Conservation (phyloP, 2,329 filamentous ascomycete genomes). For the Cytospora piceicola region DNA sequence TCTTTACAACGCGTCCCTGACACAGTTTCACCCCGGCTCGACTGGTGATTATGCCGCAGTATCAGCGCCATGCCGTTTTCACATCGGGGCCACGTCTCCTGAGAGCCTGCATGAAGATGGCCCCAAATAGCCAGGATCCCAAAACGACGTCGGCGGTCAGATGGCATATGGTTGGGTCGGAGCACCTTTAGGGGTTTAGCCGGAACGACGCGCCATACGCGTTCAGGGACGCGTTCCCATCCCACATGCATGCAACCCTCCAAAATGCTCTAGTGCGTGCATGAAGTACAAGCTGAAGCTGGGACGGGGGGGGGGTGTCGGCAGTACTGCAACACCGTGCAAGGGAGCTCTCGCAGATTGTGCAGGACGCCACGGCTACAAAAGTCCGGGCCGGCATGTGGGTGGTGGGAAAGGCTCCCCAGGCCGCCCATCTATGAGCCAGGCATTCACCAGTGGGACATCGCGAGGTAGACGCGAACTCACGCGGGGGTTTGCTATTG, state of each 20-base stretch:
- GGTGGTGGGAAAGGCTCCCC: not conserved
- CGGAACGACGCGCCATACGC: conserved; percentile 28
- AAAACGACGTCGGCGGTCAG: conserved; percentile 24
- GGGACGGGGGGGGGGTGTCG: conserved; percentile 17
- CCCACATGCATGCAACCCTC: conserved; percentile 15
- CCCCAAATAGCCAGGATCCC: conserved; percentile 18
- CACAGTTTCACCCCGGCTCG: conserved; percentile 8
- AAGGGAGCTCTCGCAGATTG: conserved; percentile 10
- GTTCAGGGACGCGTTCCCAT: conserved; percentile 16
- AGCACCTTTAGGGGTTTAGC: conserved; percentile 6
- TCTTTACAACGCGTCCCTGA: conserved; percentile 2
- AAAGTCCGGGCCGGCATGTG: conserved; percentile 13
- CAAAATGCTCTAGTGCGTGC: conserved; percentile 19
- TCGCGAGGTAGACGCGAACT: conserved; percentile 24
- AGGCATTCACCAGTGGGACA: conserved; percentile 1
- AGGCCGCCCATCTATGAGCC: not conserved
- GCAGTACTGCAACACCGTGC: conserved; percentile 9
- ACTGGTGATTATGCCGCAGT: conserved; percentile 18
- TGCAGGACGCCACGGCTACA: conserved; percentile 21
- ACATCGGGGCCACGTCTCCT: conserved; percentile 11
- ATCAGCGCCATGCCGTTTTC: conserved; percentile 19
- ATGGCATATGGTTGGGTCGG: conserved; percentile 23
- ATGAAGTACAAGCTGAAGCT: conserved; percentile 15
- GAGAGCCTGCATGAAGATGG: conserved; percentile 15
- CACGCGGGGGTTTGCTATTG: conserved; percentile 4